Base-by-base conservation (phyloP, 1,284 basidiomycete genomes). In the Mycocalia duriaeana region DNA sequence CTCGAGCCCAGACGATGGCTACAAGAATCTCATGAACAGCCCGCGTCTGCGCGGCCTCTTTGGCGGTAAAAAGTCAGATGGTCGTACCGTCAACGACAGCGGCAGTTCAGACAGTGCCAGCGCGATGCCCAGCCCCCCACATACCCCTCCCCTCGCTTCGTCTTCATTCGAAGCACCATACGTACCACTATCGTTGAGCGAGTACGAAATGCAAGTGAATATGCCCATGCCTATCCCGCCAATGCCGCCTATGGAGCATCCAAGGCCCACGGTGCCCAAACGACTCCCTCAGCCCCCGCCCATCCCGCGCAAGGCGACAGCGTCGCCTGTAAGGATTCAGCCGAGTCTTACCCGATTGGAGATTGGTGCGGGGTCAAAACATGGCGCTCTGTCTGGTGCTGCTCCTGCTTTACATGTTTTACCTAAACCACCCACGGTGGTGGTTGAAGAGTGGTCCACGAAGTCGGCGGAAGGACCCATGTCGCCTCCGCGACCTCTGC, bases 311-410 rank as follows among this genome's bases (percentile, higher is more conserved):
- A 51, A 48, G 35, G 47, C 50, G 9, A 55, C 57, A 5, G 54
- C 58, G 3, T 59, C 59, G 3, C 56, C 60, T 18, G 53, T 55
- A 1, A 48, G 50, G 11, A 48, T 58, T 4, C 59, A 57, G 39
- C 55, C 59, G 5, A 61, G 59, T 35, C 46, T 59, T 4, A 53
- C 56, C 1, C 52, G 59, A 18, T 45, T 64, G 35, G 60, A 64
- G 28, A 59, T 61, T 45, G 58, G 57, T 11, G 55, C 51, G 20
- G 22, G 50, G 9, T 4, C 26, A 18, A 44, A 28, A 9, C 7
- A 42, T 19, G 11, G n/a, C 28, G 25, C 54, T n/a, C 47, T 51
- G 25, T 39, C 53, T 5, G 43, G 49, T 16, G 42, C 50, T 13
- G 35, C 42, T 6, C 39, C 46, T 11, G 52, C 52, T 11, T 18